Evolutionary conservation across 1,139 yeast genomes (phyloP).

Genomic region (Debaryomycetaceae sp.): DNA sequence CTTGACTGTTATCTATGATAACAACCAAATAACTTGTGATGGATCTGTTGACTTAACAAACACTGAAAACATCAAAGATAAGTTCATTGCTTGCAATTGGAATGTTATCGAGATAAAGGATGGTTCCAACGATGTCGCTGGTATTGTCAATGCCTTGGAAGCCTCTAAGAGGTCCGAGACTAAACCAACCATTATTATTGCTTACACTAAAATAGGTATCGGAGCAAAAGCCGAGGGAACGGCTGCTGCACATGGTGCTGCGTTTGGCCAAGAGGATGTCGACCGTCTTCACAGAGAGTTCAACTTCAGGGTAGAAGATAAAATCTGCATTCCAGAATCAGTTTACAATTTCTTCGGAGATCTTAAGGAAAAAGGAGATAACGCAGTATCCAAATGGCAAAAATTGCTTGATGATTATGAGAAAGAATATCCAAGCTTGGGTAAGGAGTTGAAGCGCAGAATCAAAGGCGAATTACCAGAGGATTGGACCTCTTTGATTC

Average conservation of each 20-base stretch:
- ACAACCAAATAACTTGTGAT: constrained; percentile 32
- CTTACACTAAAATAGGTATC: constrained; percentile 27
- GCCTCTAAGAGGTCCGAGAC: constrained; percentile 15
- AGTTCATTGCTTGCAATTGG: constrained; percentile 28
- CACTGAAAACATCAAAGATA: constrained; percentile 25
- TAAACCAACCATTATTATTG: constrained; percentile 30
- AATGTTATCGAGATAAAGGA: constrained; percentile 21
- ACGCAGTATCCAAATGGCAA: constrained; percentile 13
- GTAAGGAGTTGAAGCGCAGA: constrained; percentile 16
- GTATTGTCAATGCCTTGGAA: constrained; percentile 20
- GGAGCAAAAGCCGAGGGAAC: constrained; percentile 22
- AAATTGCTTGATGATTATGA: constrained; percentile 11
- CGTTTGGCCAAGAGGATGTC: constrained; percentile 21
- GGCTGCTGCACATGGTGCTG: constrained; percentile 26
- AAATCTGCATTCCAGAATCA: constrained; percentile 14
- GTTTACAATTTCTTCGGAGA: constrained; percentile 18
- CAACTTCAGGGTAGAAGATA: constrained; percentile 14
- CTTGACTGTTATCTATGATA: constrained; percentile 30
- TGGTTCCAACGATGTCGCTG: constrained; percentile 20
- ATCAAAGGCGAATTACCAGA: constrained; percentile 17
- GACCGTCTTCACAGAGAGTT: constrained; percentile 15
- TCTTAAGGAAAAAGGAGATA: constrained; percentile 13
- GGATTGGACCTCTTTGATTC: constrained; percentile 17
- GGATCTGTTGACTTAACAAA: constrained; percentile 29
- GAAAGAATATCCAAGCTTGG: constrained; percentile 16